Conservation (phyloP, 768 basidiomycete species). For the Sporobolomyces pararoseus region DNA sequence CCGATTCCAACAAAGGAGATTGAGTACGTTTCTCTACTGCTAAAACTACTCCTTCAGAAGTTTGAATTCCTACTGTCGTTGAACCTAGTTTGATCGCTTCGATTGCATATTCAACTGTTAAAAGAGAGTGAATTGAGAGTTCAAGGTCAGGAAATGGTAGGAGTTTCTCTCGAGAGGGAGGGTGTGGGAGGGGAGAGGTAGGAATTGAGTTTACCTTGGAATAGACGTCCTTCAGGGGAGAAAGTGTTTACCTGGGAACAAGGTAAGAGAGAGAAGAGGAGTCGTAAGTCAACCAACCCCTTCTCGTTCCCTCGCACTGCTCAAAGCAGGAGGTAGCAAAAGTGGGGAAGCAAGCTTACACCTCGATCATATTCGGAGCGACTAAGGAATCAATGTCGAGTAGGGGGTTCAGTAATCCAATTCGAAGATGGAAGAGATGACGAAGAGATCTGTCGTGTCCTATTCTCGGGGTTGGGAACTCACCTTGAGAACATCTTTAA, state of each 20-base stretch:
- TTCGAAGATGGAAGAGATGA: constrained; percentile 9
- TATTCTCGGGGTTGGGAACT: neutral
- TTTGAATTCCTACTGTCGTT: constrained; percentile 92
- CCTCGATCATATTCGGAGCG: constrained; percentile 43
- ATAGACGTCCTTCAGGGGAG: constrained; percentile 95
- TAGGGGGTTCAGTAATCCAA: too few species aligned
- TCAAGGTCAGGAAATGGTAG: too few species aligned
- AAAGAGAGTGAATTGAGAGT: too few species aligned
- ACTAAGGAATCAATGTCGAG: constrained; percentile 7
- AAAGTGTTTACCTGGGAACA: constrained; percentile 77
- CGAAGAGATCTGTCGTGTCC: neutral
- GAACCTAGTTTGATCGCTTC: constrained; percentile 99
- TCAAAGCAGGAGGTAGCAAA: too few species aligned
- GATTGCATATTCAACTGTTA: constrained; percentile 94
- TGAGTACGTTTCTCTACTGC: constrained; percentile 98
- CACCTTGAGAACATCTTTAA: constrained; percentile 36
- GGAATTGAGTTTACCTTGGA: constrained; percentile 68
- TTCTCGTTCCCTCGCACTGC: neutral
- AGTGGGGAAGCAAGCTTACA: constrained; percentile 12
- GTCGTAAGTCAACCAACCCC: constrained; percentile 1
- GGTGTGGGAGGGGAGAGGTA: too few species aligned
- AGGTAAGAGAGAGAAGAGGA: neutral
- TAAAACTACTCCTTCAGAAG: constrained; percentile 82
- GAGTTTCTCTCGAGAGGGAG: too few species aligned
- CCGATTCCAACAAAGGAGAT: constrained; percentile 88